A percentile compares a stretch with the other conserved stretches of the same genome.
phyloP scores from a whole-genome alignment of 192 early-diverging fungal species.

The Coemansia sp. region DNA sequence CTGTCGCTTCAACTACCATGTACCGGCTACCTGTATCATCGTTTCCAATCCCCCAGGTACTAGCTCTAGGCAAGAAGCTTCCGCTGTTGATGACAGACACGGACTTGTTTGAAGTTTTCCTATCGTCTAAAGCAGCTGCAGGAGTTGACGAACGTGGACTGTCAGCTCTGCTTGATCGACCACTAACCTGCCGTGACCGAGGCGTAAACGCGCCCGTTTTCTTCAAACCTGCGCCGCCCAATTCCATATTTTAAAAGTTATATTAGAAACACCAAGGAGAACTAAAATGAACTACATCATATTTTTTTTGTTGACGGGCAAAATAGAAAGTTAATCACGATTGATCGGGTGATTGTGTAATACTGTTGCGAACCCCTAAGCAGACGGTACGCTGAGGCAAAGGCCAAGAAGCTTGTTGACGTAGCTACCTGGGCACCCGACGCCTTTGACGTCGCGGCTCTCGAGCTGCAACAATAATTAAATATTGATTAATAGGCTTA shows the following conservation, averaged over 20 bases:
- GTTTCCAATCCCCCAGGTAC: conserved; percentile 12
- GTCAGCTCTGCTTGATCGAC: conserved; percentile 6
- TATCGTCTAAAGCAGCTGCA: neutral
- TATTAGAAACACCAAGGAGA: too few relatives aligned
- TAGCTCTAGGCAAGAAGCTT: conserved; percentile 11
- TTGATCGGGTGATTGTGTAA: too few relatives aligned
- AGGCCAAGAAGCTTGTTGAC: conserved; percentile 35
- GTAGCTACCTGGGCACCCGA: conserved; percentile 48
- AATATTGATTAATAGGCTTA: too few relatives aligned
- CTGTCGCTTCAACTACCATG: neutral
- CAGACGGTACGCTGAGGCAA: conserved; percentile 20
- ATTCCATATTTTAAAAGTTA: too few relatives aligned
- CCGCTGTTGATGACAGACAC: neutral
- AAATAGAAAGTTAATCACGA: too few relatives aligned
- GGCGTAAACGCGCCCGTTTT: conserved; percentile 13
- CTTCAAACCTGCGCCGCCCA: too few relatives aligned
- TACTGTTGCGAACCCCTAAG: too few relatives aligned
- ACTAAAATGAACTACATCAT: too few relatives aligned
- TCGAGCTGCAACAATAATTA: conserved; percentile 27
- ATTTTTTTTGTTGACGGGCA: too few relatives aligned
- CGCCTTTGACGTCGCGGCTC: conserved; percentile 29
- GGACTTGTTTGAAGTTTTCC: too few relatives aligned
- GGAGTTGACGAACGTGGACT: neutral
- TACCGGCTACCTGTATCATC: neutral
- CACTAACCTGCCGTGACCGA: conserved; percentile 5